Conservation (phyloP, 495 filamentous ascomycete species). For the Cladorrhinum samala region DNA sequence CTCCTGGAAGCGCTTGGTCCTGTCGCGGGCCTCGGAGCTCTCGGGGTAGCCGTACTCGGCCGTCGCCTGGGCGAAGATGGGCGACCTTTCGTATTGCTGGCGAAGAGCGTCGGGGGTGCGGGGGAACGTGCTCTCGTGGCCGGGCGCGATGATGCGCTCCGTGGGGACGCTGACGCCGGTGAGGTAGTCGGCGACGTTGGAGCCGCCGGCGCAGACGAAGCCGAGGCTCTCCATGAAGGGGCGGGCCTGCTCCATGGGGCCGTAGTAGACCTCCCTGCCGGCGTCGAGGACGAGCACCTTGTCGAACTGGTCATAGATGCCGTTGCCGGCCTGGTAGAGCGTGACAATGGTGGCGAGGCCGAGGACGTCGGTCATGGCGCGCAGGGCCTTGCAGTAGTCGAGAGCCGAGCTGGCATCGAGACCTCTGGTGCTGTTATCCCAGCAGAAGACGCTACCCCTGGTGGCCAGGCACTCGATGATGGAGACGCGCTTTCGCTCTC, state of each 20-base stretch:
- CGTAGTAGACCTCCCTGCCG: conserved; percentile 60
- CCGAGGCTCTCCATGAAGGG: conserved; percentile 51
- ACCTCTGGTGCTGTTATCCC: conserved; percentile 49
- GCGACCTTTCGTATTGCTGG: conserved; percentile 35
- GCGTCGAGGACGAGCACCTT: conserved; percentile 58
- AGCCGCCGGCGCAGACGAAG: conserved; percentile 42
- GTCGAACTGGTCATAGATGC: conserved; percentile 59
- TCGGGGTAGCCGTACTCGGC: conserved; percentile 48
- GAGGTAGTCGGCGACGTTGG: conserved; percentile 57
- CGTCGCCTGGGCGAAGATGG: conserved; percentile 29
- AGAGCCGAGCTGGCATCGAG: conserved; percentile 42
- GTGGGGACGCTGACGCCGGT: conserved; percentile 35
- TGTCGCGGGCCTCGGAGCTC: conserved; percentile 35
- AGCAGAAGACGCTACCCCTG: conserved; percentile 34
- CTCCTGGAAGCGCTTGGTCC: conserved; percentile 44
- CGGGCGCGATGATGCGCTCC: conserved; percentile 17
- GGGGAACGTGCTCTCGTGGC: conserved; percentile 38
- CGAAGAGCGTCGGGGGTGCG: conserved; percentile 40
- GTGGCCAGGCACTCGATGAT: conserved; percentile 39
- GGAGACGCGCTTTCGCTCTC: conserved; percentile 49
- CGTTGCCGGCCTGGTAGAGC: conserved; percentile 68
- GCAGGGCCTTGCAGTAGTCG: conserved; percentile 40
- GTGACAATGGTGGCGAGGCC: conserved; percentile 55
- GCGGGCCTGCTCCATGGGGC: conserved; percentile 45
- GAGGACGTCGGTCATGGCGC: conserved; percentile 48